These are phyloP conservation scores for Escallonia herrerae DNA, from an alignment of 129 eudicot genomes.

Conservation along the genomic window DNA sequence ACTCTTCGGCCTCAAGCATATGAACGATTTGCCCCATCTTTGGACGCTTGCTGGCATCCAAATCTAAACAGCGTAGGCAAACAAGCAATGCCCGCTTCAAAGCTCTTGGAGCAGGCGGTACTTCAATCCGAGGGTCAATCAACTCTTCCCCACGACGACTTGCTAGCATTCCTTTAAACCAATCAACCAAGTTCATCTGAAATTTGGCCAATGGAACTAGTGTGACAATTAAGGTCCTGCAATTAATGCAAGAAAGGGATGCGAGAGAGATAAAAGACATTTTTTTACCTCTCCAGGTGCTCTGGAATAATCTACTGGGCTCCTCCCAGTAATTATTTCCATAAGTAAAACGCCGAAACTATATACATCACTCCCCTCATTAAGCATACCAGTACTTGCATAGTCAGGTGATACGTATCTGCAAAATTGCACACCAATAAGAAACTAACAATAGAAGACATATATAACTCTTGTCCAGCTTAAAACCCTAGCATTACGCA, in stretches of 20 bases:
- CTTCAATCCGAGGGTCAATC: slow-evolving; percentile 57
- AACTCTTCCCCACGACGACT: slow-evolving; percentile 86
- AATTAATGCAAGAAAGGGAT: not conserved
- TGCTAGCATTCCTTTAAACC: slow-evolving; percentile 94
- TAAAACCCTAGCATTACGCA: not conserved
- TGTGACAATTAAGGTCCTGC: not conserved
- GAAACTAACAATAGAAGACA: slow-evolving; percentile 2
- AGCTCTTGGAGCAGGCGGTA: slow-evolving; percentile 74
- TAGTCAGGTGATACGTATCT: slow-evolving; percentile 96
- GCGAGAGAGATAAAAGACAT: not conserved
- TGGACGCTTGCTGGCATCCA: slow-evolving; percentile 83
- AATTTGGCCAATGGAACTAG: slow-evolving; percentile 17
- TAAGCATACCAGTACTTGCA: slow-evolving; percentile 93
- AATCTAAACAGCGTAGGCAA: slow-evolving; percentile 92
- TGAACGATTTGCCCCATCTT: slow-evolving; percentile 95
- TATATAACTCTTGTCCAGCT: not conserved
- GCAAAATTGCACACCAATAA: slow-evolving; percentile 9
- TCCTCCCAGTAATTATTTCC: slow-evolving; percentile 89
- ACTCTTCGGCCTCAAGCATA: slow-evolving; percentile 91
- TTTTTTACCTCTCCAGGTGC: slow-evolving; percentile 85
- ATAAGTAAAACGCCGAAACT: slow-evolving; percentile 91
- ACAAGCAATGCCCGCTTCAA: slow-evolving; percentile 77
- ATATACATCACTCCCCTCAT: slow-evolving; percentile 79
- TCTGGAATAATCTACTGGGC: slow-evolving; percentile 89
- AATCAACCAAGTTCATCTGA: slow-evolving; percentile 97